Evolutionary conservation across 768 basidiomycete genomes (phyloP), one percentile per base, ranked within the genome.

Genomic region (Chiua virens): DNA sequence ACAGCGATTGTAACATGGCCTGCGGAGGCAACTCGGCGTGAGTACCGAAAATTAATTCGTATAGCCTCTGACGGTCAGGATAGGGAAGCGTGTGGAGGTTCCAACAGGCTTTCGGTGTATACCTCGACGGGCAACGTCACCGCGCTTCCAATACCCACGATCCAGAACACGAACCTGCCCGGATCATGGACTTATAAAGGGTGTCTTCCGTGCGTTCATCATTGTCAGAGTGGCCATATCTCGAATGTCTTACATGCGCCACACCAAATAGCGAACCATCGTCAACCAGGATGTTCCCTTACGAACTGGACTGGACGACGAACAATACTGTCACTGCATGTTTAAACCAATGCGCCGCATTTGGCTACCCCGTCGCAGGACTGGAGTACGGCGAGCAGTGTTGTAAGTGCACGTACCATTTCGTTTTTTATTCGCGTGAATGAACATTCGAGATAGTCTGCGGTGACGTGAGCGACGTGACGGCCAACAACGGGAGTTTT

Each of bases 61-160:
- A n/a, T 35, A 53, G 18, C 53, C 25, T n/a, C 46, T 57, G n/a
- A 54, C 49, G 35, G 52, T 28, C 20, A 50, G 34, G 15, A 42
- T 53, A 85, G 83, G 14, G 76, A 86, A 63, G 80, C 82, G 38
- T 92, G 89, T 54, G 89, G 89, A 61, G 89, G 83, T 6, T 79
- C 82, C 1, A 83, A 84, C 60, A 78, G 81, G 18, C 61, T 91
- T 25, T 88, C 87, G 2, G 79, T 89, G 14, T 91, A 90, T 57
- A 73, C 79, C 0, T 75, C 79, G 0, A 78, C 68, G 9, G 72
- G 69, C 4, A 75, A 71, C 36, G 71, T 90, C 42, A 78, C 74
- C 0, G 73, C 73, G 7, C 68, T 83, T 17, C 80, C 87, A 1
- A 77, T 89, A 10, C 87, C 89, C 4, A 68, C 71, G 0, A 60